These are phyloP conservation scores for Luzula sylvatica DNA, from an alignment of 176 grass and related monocot genomes.

Conservation along the genomic window DNA sequence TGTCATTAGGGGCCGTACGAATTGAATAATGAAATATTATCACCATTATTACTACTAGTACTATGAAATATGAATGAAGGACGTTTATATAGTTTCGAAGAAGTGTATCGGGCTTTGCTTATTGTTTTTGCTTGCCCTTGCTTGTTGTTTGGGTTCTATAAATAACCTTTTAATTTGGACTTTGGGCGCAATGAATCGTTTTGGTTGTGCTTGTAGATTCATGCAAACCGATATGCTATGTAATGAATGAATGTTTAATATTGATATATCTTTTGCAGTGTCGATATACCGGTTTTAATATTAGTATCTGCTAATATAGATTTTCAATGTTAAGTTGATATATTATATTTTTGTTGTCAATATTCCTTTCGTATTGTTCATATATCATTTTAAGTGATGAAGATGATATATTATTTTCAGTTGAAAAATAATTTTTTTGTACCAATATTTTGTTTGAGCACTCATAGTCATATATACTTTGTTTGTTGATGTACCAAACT, in stretches of 20 bases:
- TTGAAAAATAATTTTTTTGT: too few relatives aligned
- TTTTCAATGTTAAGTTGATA: too few relatives aligned
- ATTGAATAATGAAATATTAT: conserved; percentile 3
- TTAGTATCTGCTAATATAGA: too few relatives aligned
- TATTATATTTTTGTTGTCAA: too few relatives aligned
- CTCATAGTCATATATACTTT: too few relatives aligned
- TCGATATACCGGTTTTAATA: too few relatives aligned
- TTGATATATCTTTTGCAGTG: not conserved
- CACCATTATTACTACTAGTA: conserved; percentile 12
- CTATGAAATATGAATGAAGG: conserved; percentile 1
- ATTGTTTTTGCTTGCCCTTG: conserved; percentile 10
- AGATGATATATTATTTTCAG: too few relatives aligned
- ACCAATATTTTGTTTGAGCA: too few relatives aligned
- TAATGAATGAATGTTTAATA: conserved; percentile 12
- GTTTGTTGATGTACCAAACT: too few relatives aligned
- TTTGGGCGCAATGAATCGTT: conserved; percentile 5
- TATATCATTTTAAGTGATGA: too few relatives aligned
- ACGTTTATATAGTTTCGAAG: conserved; percentile 21
- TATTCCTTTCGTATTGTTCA: too few relatives aligned
- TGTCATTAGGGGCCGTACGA: conserved; percentile 35
- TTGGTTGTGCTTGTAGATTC: conserved; percentile 2
- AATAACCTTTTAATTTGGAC: conserved; percentile 15
- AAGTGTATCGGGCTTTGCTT: conserved; percentile 13
- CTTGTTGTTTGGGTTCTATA: conserved; percentile 15
- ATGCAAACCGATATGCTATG: conserved; percentile 14